Evolutionary conservation across 345 rosid species (phyloP).

Genomic region (Eucalyptus tenuipes): DNA sequence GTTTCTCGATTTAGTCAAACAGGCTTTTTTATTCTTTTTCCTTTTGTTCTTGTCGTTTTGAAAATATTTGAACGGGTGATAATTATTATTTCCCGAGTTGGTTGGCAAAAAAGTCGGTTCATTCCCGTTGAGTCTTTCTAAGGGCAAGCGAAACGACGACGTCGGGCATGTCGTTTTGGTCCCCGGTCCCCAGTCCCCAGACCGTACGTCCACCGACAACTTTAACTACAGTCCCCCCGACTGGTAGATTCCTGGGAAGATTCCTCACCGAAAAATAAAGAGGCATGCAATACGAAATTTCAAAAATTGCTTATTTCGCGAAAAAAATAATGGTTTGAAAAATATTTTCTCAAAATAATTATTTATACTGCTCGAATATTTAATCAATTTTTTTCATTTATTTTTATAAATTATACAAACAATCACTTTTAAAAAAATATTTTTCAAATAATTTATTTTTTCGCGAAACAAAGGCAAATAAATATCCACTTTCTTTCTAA

Average conservation of each 20-base stretch:
- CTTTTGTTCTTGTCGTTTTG: not conserved
- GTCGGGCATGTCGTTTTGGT: not conserved
- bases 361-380: not conserved
- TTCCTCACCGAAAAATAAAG: not conserved
- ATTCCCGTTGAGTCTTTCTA: not conserved
- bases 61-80: not conserved
- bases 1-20: not conserved
- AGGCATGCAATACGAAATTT: not conserved
- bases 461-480: rapidly evolving
- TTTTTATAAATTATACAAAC: not conserved
- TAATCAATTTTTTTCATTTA: not conserved
- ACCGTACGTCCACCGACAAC: not conserved
- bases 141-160: not conserved
- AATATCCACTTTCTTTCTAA: rapidly evolving
- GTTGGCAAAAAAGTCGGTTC: not conserved
- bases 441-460: not conserved
- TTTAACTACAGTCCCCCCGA: not conserved
- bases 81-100: not conserved
- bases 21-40: not conserved
- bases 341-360: not conserved
- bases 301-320: not conserved
- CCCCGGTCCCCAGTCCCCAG: not conserved
- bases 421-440: rapidly evolving
- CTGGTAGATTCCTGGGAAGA: not conserved
- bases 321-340: not conserved